These are phyloP conservation scores for Clarkia xantiana DNA, from an alignment of 345 rosid genomes.

Conservation along the genomic window DNA sequence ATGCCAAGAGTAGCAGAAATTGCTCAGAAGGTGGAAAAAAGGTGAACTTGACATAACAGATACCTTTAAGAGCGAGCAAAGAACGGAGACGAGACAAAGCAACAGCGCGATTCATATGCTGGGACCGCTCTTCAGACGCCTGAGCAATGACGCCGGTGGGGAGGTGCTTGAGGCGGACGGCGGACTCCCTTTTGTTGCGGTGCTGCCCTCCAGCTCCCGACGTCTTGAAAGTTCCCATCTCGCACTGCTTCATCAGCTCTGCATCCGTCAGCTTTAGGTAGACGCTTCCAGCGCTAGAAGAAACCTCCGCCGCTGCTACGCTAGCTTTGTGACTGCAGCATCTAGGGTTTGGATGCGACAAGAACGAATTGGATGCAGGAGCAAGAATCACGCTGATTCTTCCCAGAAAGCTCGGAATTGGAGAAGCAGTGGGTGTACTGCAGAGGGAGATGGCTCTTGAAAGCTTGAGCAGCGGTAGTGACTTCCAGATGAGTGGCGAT, in stretches of 20 bases:
- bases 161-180: constrained; percentile 71
- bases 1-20: not conserved
- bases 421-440: not conserved
- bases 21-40: not conserved
- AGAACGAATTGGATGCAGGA: too few relatives aligned
- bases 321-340: not conserved
- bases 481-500: not conserved
- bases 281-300: constrained; percentile 5
- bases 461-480: not conserved
- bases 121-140: constrained; percentile 86
- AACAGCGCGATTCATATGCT: constrained; percentile 81
- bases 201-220: constrained; percentile 97
- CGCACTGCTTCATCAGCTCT: constrained; percentile 69
- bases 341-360: not conserved
- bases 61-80: constrained; percentile 67
- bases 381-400: too few relatives aligned
- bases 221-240: constrained; percentile 49
- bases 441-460: not conserved
- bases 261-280: constrained; percentile 48
- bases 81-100: constrained; percentile 72
- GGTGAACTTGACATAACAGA: not conserved
- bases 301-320: not conserved
- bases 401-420: not conserved
- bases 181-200: constrained; percentile 92
- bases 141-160: constrained; percentile 71